Base-by-base conservation (phyloP, 371 early-diverging fungal species). In the Mortierella sp. region DNA sequence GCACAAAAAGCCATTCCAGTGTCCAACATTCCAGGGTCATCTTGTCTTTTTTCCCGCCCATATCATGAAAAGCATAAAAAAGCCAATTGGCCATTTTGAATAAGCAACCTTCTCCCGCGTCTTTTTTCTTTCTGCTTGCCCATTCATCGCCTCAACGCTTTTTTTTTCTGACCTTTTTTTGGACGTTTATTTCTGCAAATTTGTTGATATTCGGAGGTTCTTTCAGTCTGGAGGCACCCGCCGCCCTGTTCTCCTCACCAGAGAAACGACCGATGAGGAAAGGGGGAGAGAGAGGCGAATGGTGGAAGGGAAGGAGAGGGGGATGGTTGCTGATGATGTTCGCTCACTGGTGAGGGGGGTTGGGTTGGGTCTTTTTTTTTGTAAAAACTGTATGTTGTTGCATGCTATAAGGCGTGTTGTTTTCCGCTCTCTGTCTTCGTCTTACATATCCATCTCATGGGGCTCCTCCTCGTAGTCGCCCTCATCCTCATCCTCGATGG, bases 401-500 rank as follows among this genome's bases (percentile, higher is more conserved):
- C 34, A 45, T 34, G 45, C 37, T 39, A 29, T 29, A 13, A n/a
- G 37, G 31, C 3, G n/a, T 53, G 2, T 63, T 44, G 31, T 63
- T 39, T 29, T 26, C 11, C 44, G 48, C 14, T 66, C 13, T 48
- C 31, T 41, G 24, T 43, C 26, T 34, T 50, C 63, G 50, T 55
- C 53, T 76, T 83, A 83, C 26, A 78, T 66, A 40, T 83, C 79
- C 83, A 83, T 83, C 22, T 91, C 90, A 34, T 87, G 89, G 48
- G 85, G 73, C 48, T 92, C 92, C 47, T 90, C 89, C 69, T 90
- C 93, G 72, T 91, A 91, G 67, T 93, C 94, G 66, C 90, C 89
- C 52, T 87, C 89, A 39, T 91, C 94, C 64, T 91, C 79, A 70
- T 94, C 95, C 64, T 95, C 95, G 71, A 92, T 92, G 64, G 95